Evolutionary conservation across 2,329 filamentous ascomycete genomes (phyloP).

Genomic region (Botrytis byssoidea): DNA sequence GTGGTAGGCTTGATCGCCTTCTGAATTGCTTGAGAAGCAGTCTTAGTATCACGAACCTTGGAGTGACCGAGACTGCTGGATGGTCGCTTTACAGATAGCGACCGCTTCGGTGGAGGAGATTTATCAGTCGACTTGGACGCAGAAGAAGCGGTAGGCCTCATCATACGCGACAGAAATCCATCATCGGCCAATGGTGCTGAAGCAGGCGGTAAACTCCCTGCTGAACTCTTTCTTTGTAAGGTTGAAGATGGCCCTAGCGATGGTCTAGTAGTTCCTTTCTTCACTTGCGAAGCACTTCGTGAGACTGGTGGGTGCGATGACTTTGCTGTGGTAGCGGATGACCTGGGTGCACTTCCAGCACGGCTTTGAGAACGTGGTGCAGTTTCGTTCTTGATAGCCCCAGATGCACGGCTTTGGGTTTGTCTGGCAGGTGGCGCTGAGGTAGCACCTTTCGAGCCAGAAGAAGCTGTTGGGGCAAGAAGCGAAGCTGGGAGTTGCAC

Average conservation of each 20-base stretch:
- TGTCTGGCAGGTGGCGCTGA: conserved; percentile 40
- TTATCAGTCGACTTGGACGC: conserved; percentile 68
- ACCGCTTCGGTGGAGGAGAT: conserved; percentile 44
- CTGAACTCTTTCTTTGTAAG: conserved; percentile 50
- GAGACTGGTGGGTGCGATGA: conserved; percentile 21
- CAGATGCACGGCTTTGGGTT: conserved; percentile 45
- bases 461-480: conserved; percentile 68
- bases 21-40: conserved; percentile 19
- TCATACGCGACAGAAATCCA: conserved; percentile 77
- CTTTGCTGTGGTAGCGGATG: not conserved
- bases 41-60: conserved; percentile 27
- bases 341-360: conserved; percentile 28
- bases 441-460: conserved; percentile 58
- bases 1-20: conserved; percentile 20
- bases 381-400: conserved; percentile 39
- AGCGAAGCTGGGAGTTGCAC: conserved; percentile 65
- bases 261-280: conserved; percentile 31
- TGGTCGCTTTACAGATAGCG: conserved; percentile 32
- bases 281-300: conserved; percentile 35
- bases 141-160: conserved; percentile 70
- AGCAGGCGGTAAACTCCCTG: conserved; percentile 51
- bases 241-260: conserved; percentile 54
- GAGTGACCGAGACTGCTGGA: conserved; percentile 33
- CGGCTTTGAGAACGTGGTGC: conserved; percentile 39
- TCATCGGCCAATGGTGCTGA: conserved; percentile 59